Percentiles rank a stretch among this genome's conserved stretches.
Evolutionary conservation across 2,329 filamentous ascomycete genomes (phyloP).

Genomic region (Tolypocladium amazonense): DNA sequence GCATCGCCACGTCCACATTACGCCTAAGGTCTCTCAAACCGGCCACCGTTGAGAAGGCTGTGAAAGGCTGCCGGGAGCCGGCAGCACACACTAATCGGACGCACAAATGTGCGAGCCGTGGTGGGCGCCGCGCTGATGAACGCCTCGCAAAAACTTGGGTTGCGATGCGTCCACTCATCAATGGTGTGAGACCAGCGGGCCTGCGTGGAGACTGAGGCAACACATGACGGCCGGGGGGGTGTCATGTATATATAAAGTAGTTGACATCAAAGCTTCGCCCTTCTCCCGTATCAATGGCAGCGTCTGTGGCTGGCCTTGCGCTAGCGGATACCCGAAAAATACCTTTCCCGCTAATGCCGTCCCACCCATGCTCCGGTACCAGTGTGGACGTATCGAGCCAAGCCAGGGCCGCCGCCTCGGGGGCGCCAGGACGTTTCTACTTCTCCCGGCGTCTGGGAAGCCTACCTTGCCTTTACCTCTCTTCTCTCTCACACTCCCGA

Average conservation of each 20-base stretch:
- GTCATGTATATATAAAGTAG: conserved; percentile 21
- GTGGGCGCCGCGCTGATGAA: conserved; percentile 10
- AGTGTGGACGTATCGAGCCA: conserved; percentile 21
- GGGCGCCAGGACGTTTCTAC: conserved; percentile 27
- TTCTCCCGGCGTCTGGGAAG: conserved; percentile 24
- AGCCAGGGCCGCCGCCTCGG: conserved; percentile 25
- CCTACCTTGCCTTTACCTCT: conserved; percentile 11
- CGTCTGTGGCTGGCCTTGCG: conserved; percentile 1
- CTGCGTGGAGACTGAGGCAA: conserved; percentile 24
- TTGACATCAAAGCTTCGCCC: conserved; percentile 4
- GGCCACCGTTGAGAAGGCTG: background rate
- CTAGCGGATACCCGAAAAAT: conserved; percentile 13
- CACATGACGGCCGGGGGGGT: conserved; percentile 19
- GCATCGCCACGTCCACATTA: background rate
- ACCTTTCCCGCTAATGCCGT: conserved; percentile 20
- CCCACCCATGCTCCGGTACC: conserved; percentile 25
- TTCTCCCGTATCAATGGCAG: background rate
- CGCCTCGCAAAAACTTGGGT: conserved; percentile 23
- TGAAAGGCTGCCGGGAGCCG: background rate
- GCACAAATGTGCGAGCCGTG: background rate
- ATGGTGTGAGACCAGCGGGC: conserved; percentile 28
- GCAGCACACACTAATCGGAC: background rate
- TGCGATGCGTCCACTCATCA: conserved; percentile 26
- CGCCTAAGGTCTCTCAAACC: background rate
- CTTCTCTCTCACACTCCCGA: conserved; percentile 21